Percentiles rank a stretch among this genome's conserved stretches.
Evolutionary conservation across 495 filamentous ascomycete species (phyloP).

Genomic region (Lichenothelia convexa): DNA sequence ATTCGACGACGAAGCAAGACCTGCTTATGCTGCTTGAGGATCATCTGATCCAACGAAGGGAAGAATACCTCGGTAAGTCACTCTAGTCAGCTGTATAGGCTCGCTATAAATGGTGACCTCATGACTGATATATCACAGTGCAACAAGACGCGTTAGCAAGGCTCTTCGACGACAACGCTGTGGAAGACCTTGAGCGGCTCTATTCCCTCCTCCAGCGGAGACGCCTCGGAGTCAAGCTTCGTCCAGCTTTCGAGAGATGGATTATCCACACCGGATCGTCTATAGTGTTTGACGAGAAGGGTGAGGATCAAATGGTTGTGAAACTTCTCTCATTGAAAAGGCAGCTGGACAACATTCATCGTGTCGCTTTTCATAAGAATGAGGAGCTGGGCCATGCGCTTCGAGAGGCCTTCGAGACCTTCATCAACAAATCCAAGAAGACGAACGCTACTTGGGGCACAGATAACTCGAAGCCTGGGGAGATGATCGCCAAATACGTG

Average conservation of each 20-base stretch:
- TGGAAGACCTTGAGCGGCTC: conserved; percentile 50
- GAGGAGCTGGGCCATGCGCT: conserved; percentile 56
- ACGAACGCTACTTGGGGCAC: conserved; percentile 47
- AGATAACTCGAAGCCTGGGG: conserved; percentile 79
- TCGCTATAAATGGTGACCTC: not conserved
- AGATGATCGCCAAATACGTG: conserved; percentile 97
- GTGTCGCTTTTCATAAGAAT: conserved; percentile 53
- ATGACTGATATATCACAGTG: conserved; percentile 1
- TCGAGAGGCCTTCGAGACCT: conserved; percentile 65
- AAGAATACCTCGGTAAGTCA: conserved; percentile 17
- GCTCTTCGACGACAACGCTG: conserved; percentile 46
- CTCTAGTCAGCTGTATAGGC: not conserved
- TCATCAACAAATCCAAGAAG: conserved; percentile 74
- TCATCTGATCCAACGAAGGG: conserved; percentile 41
- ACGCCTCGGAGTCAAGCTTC: conserved; percentile 44
- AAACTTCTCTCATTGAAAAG: conserved; percentile 68
- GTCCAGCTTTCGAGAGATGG: conserved; percentile 53
- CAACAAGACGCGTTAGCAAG: conserved; percentile 37
- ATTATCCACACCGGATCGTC: conserved; percentile 54
- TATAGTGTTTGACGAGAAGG: conserved; percentile 64
- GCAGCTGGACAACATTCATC: conserved; percentile 54
- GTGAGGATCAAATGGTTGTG: conserved; percentile 72
- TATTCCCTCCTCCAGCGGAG: conserved; percentile 55
- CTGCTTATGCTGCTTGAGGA: conserved; percentile 52
- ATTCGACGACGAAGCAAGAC: conserved; percentile 59